These are phyloP conservation scores for Dissophora ornata DNA, from an alignment of 192 early-diverging fungal species.

Conservation along the genomic window DNA sequence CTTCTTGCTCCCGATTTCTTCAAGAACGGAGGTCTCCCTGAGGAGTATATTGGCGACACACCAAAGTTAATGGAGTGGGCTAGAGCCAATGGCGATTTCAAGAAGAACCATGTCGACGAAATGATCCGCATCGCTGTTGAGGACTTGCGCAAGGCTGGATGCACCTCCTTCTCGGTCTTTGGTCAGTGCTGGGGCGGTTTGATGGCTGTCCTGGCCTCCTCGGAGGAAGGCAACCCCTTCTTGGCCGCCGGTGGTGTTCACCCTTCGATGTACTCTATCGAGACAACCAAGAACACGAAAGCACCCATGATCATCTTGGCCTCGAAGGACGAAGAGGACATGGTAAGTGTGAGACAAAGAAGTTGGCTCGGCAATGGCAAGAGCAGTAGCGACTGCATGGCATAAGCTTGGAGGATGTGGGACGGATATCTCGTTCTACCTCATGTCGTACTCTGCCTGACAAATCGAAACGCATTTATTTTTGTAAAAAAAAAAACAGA, in stretches of 20 bases:
- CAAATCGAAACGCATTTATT: no score
- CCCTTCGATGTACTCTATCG: slow-evolving; percentile 66
- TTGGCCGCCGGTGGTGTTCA: slow-evolving; percentile 68
- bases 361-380: no score
- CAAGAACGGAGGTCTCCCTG: slow-evolving; percentile 56
- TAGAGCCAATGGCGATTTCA: slow-evolving; percentile 24
- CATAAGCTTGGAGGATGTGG: no score
- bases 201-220: slow-evolving; percentile 61
- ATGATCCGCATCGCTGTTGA: slow-evolving; percentile 33
- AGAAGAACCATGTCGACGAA: slow-evolving; percentile 30
- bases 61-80: slow-evolving; percentile 63
- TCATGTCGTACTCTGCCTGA: no score
- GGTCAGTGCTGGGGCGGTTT: slow-evolving; percentile 83
- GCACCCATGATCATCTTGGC: slow-evolving; percentile 72
- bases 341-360: no score
- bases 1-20: slow-evolving; percentile 79
- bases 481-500: no score
- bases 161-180: slow-evolving; percentile 60
- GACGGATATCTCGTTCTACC: no score
- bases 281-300: slow-evolving; percentile 61
- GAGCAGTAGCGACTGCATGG: no score
- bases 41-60: slow-evolving; percentile 4
- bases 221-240: slow-evolving; percentile 57
- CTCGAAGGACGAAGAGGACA: slow-evolving; percentile 72
- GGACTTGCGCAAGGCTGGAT: slow-evolving; percentile 57